phyloP scores from a whole-genome alignment of 106 monocot genomes.

The Dioscorea zingiberensis region DNA sequence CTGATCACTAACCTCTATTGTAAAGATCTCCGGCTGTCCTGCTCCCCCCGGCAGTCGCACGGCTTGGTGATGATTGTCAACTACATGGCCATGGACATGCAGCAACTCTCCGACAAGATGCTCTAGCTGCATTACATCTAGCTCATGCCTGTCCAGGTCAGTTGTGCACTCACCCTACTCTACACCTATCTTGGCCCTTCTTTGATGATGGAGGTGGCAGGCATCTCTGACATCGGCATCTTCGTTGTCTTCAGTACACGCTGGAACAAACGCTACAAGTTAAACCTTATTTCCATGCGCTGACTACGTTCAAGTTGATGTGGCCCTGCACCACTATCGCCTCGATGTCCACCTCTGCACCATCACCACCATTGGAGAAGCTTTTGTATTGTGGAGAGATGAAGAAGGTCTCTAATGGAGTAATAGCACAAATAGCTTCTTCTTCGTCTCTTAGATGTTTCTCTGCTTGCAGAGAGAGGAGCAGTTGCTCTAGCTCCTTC shows the following conservation, averaged over 20 bases:
- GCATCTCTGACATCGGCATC: conserved; percentile 22
- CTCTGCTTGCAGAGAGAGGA: too few relatives aligned
- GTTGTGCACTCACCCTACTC: conserved; percentile 44
- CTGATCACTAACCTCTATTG: conserved; percentile 77
- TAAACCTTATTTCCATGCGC: conserved; percentile 69
- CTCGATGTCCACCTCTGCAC: too few relatives aligned
- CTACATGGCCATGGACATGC: conserved; percentile 96
- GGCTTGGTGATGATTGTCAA: conserved; percentile 95
- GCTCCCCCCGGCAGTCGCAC: conserved; percentile 71
- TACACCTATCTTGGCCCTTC: conserved; percentile 57
- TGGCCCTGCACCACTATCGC: too few relatives aligned
- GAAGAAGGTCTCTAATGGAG: too few relatives aligned
- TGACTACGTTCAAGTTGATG: too few relatives aligned
- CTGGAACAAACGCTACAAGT: conserved; percentile 63
- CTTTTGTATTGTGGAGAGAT: too few relatives aligned
- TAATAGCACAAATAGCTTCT: too few relatives aligned
- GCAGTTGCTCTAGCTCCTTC: too few relatives aligned
- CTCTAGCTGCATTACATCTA: conserved; percentile 91
- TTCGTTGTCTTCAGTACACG: conserved; percentile 32
- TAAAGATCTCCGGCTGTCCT: conserved; percentile 78
- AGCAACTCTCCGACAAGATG: conserved; percentile 99
- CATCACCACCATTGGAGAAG: too few relatives aligned
- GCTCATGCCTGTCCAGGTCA: conserved; percentile 86
- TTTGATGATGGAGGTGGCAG: conserved; percentile 35
- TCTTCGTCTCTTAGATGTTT: too few relatives aligned